A percentile compares a stretch with the other conserved stretches of the same genome.
These are phyloP conservation scores for Coprinopsis strossmayeri DNA, from an alignment of 768 basidiomycete genomes.

Conservation along the genomic window DNA sequence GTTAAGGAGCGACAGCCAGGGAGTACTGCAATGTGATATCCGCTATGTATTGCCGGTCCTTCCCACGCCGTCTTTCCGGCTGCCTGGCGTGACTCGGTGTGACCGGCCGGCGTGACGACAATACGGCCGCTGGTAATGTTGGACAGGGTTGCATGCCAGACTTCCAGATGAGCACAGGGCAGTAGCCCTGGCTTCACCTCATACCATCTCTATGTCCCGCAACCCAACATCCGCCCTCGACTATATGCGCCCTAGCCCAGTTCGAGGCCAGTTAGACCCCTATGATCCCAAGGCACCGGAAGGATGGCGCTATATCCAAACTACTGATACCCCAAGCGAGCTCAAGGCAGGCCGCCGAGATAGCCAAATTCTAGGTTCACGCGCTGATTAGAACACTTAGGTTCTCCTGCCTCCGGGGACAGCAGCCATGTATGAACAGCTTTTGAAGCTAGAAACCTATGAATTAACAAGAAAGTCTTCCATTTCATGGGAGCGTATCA, in stretches of 20 bases:
- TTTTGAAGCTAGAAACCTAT: conserved; percentile 52
- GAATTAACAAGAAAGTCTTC: conserved; percentile 53
- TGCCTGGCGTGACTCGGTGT: background rate
- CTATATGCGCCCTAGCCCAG: conserved; percentile 56
- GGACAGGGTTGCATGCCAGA: background rate
- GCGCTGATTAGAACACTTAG: conserved; percentile 24
- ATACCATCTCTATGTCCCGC: conserved; percentile 20
- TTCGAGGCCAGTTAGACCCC: conserved; percentile 72
- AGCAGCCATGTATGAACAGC: conserved; percentile 56
- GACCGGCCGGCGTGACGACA: background rate
- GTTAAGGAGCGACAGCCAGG: conserved; percentile 8
- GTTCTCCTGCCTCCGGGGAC: conserved; percentile 66
- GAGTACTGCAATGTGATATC: background rate
- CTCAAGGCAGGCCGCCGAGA: conserved; percentile 43
- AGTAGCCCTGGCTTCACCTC: background rate
- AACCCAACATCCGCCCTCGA: conserved; percentile 28
- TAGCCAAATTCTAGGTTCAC: background rate
- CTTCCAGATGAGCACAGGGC: background rate
- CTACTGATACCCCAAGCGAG: conserved; percentile 71
- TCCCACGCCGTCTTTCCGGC: background rate
- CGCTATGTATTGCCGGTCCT: conserved; percentile 7
- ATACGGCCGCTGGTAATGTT: conserved; percentile 2
- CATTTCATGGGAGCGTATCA: conserved; percentile 62
- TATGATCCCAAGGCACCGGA: conserved; percentile 45
- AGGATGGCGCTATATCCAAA: conserved; percentile 69